These are phyloP conservation scores for Craterostigma plantagineum DNA, from an alignment of 257 asterid genomes.

Conservation along the genomic window DNA sequence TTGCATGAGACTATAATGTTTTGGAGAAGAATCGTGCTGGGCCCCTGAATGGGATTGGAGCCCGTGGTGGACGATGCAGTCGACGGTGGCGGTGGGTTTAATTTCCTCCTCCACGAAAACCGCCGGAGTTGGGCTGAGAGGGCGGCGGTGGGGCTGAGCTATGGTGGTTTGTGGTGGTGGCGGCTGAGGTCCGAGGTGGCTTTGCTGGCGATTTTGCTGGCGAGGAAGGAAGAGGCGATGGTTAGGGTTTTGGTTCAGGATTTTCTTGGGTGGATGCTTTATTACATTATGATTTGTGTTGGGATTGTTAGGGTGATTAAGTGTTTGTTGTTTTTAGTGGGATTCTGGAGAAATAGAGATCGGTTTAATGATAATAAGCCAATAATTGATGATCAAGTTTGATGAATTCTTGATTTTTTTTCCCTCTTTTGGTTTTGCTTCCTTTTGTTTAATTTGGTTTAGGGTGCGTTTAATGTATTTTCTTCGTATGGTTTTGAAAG, in stretches of 20 bases:
- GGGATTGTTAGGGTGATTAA: slow-evolving; percentile 34
- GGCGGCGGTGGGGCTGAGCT: slow-evolving; percentile 32
- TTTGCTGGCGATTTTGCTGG: slow-evolving; percentile 40
- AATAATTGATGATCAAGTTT: no score
- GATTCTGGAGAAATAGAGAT: no score
- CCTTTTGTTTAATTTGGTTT: no score
- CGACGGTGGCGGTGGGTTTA: slow-evolving; percentile 46
- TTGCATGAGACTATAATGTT: slow-evolving; percentile 46
- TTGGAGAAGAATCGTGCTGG: slow-evolving; percentile 46
- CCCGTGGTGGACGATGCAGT: slow-evolving; percentile 1
- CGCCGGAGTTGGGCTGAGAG: slow-evolving; percentile 26
- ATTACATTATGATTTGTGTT: slow-evolving; percentile 34
- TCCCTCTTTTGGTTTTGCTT: no score
- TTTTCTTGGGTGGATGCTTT: slow-evolving; percentile 47
- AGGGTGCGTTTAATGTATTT: no score
- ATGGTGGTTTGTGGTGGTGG: slow-evolving; percentile 69
- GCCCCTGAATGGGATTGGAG: no score
- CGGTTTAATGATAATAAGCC: no score
- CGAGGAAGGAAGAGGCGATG: slow-evolving; percentile 26
- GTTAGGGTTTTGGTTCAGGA: slow-evolving; percentile 41
- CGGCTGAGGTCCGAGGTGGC: slow-evolving; percentile 73
- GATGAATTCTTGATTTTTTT: no score
- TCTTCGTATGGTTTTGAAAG: no score
- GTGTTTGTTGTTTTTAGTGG: slow-evolving; percentile 4
- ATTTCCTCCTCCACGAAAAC: slow-evolving; percentile 27